phyloP scores from a whole-genome alignment of 305 asterid species.

The Fraxinus platypoda region DNA sequence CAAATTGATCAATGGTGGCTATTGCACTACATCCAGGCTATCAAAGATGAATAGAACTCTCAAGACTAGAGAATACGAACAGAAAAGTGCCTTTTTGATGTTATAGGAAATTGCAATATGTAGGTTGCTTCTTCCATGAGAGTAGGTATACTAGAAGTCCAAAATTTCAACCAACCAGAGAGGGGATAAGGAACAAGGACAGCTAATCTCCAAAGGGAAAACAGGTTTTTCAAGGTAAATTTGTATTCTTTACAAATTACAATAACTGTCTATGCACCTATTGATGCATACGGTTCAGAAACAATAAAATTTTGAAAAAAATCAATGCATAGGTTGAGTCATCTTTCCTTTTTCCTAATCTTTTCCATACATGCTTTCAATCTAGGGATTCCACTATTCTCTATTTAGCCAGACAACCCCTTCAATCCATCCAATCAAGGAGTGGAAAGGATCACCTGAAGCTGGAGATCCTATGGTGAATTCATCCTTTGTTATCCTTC shows the following conservation, averaged over 20 bases:
- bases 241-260: neutral
- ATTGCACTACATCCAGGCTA: neutral
- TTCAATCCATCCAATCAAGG: neutral
- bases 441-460: neutral
- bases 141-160: neutral
- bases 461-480: neutral
- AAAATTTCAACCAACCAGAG: neutral
- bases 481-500: neutral
- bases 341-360: neutral
- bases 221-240: neutral
- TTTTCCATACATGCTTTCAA: neutral
- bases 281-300: neutral
- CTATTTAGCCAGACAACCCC: neutral
- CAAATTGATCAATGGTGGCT: neutral
- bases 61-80: neutral
- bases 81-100: neutral
- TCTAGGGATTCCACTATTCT: neutral
- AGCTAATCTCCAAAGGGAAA: neutral
- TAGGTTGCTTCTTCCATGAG: neutral
- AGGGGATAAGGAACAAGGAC: neutral
- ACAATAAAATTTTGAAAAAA: neutral
- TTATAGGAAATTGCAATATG: neutral
- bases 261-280: neutral
- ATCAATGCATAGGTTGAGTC: neutral
- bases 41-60: neutral